Percentiles rank a stretch among this genome's conserved stretches.
These are phyloP conservation scores for Hemerocallis citrina DNA, from an alignment of 106 monocot species.

Conservation along the genomic window DNA sequence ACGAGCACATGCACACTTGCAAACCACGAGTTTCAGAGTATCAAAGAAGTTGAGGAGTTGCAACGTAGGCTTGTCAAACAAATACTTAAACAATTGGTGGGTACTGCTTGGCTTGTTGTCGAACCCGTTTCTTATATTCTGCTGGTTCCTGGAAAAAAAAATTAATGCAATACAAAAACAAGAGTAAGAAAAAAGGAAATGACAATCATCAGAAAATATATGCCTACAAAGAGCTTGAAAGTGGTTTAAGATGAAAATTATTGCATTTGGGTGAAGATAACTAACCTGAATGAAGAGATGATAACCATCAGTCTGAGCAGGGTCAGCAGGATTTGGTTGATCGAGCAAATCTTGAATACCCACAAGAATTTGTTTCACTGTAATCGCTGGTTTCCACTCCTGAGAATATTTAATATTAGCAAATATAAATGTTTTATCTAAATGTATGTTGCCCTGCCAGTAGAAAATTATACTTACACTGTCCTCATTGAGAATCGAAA, in stretches of 20 bases:
- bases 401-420: conserved; percentile 9
- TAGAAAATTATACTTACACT: conserved; percentile 33
- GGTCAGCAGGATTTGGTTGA: conserved; percentile 85
- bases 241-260: no score
- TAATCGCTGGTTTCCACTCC: conserved; percentile 98
- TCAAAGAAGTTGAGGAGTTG: conserved; percentile 1
- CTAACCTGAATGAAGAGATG: conserved; percentile 85
- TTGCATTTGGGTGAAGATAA: no score
- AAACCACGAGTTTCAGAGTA: not conserved
- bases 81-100: conserved; percentile 35
- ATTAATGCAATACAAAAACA: no score
- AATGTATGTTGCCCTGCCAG: no score
- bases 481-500: conserved; percentile 90
- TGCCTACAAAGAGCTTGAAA: no score
- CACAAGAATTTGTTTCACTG: conserved; percentile 90
- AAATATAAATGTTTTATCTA: no score
- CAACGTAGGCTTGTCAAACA: not conserved
- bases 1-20: not conserved
- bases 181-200: no score
- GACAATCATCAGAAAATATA: no score
- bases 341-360: conserved; percentile 94
- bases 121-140: conserved; percentile 66
- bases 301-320: conserved; percentile 93
- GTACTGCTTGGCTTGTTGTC: conserved; percentile 66
- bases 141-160: conserved; percentile 40